These are phyloP conservation scores for Clarireedia monteithiana DNA, from an alignment of 2,329 filamentous ascomycete species.

Conservation along the genomic window DNA sequence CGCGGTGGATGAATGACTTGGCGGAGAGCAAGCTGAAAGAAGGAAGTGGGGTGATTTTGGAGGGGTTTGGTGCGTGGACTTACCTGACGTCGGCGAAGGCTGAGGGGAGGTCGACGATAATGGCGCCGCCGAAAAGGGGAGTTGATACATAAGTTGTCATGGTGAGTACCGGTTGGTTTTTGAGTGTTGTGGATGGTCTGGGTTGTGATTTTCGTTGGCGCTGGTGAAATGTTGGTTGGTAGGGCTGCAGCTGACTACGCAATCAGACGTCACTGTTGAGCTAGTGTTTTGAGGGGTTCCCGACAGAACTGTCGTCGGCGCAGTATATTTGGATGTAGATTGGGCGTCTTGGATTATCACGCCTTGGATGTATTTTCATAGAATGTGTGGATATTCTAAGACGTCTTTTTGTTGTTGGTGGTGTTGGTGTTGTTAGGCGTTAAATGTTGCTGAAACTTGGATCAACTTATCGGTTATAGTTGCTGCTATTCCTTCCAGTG, in stretches of 20 bases:
- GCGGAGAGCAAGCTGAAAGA: too few species aligned
- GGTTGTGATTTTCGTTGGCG: not conserved
- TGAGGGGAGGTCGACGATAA: slow-evolving; percentile 61
- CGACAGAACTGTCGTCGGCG: not conserved
- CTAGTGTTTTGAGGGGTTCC: not conserved
- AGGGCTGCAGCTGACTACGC: not conserved
- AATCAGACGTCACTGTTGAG: not conserved
- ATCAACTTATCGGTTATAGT: not conserved
- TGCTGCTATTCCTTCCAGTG: not conserved
- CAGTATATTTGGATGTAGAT: too few species aligned
- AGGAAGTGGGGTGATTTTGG: not conserved
- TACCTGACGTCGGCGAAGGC: slow-evolving; percentile 68
- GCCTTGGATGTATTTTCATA: too few species aligned
- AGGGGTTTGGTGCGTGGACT: slow-evolving; percentile 14
- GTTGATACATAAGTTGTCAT: slow-evolving; percentile 28
- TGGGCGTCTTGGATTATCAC: too few species aligned
- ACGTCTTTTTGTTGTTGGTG: too few species aligned
- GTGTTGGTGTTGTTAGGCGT: not conserved
- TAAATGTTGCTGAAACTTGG: not conserved
- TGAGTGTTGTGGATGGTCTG: not conserved
- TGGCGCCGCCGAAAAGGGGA: slow-evolving; percentile 65
- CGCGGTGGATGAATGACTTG: too few species aligned
- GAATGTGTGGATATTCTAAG: too few species aligned
- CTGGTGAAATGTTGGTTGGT: not conserved
- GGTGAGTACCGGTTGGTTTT: not conserved